A percentile compares a stretch with the other conserved stretches of the same genome.
Conservation (phyloP, 352 stramenopile species). For the Blastocystis sp. region DNA sequence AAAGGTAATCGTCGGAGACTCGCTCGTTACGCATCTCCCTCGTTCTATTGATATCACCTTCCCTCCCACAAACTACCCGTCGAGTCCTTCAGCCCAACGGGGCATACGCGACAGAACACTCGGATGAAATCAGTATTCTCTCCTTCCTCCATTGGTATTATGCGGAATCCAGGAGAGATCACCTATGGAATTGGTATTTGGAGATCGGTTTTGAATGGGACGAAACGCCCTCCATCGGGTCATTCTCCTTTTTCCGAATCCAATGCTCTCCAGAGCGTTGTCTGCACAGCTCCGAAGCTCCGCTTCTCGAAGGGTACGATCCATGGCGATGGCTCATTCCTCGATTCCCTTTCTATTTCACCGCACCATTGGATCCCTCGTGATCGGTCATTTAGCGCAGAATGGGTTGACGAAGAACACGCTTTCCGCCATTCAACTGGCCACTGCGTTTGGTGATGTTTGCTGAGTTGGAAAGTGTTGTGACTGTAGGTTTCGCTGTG, state of each 20-base stretch:
- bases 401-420: constrained; percentile 13
- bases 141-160: not conserved
- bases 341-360: too few relatives aligned
- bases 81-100: not conserved
- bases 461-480: too few relatives aligned
- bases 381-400: not conserved
- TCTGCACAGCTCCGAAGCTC: too few relatives aligned
- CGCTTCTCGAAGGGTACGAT: too few relatives aligned
- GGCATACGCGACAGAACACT: constrained; percentile 44
- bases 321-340: too few relatives aligned
- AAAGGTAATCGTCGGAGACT: not conserved
- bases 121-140: constrained; percentile 50
- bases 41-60: not conserved
- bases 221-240: too few relatives aligned
- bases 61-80: not conserved
- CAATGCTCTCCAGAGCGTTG: too few relatives aligned
- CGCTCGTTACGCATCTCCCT: not conserved
- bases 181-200: too few relatives aligned
- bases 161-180: too few relatives aligned
- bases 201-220: too few relatives aligned
- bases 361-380: not conserved
- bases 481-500: constrained; percentile 13
- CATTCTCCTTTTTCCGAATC: too few relatives aligned
- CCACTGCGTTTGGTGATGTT: constrained; percentile 8
- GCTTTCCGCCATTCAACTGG: constrained; percentile 36